Evolutionary conservation across 805 yeast genomes (phyloP).

Genomic region (Pichia phayaonensis): DNA sequence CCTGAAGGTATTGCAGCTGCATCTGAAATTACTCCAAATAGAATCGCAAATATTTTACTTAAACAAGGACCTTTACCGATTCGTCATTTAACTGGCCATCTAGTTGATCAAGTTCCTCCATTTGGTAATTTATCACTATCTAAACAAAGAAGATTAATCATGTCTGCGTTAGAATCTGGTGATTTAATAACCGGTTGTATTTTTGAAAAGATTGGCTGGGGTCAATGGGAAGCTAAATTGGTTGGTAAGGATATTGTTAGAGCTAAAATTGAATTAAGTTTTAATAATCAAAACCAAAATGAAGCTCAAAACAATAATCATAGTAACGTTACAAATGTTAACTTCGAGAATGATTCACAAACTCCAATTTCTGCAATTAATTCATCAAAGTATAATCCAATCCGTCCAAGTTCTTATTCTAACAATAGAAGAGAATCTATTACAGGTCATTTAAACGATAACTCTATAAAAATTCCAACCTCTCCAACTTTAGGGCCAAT

Average conservation of each 20-base stretch:
- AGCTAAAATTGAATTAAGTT: slow-evolving; percentile 14
- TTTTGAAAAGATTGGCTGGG: slow-evolving; percentile 96
- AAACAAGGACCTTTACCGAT: slow-evolving; percentile 85
- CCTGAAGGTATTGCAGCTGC: slow-evolving; percentile 89
- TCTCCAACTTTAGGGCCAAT: slow-evolving; percentile 29
- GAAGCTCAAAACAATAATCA: background rate
- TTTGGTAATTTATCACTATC: slow-evolving; percentile 76
- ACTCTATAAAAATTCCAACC: slow-evolving; percentile 37
- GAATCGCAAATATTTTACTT: slow-evolving; percentile 60
- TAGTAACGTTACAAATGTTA: background rate
- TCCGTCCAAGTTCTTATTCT: background rate
- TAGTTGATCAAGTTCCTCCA: slow-evolving; percentile 66
- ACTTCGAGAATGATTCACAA: background rate
- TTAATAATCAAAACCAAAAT: background rate
- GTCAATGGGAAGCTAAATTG: slow-evolving; percentile 83
- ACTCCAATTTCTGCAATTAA: background rate
- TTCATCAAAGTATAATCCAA: background rate
- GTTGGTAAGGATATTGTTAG: slow-evolving; percentile 25
- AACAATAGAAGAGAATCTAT: slow-evolving; percentile 43
- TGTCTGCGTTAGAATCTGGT: slow-evolving; percentile 78
- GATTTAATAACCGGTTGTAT: slow-evolving; percentile 53
- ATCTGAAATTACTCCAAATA: slow-evolving; percentile 70
- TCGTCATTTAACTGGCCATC: slow-evolving; percentile 76
- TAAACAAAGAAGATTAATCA: slow-evolving; percentile 83
- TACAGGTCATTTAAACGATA: slow-evolving; percentile 36